phyloP scores from a whole-genome alignment of 2,329 filamentous ascomycete species.

The Aspergillus carbonarius region DNA sequence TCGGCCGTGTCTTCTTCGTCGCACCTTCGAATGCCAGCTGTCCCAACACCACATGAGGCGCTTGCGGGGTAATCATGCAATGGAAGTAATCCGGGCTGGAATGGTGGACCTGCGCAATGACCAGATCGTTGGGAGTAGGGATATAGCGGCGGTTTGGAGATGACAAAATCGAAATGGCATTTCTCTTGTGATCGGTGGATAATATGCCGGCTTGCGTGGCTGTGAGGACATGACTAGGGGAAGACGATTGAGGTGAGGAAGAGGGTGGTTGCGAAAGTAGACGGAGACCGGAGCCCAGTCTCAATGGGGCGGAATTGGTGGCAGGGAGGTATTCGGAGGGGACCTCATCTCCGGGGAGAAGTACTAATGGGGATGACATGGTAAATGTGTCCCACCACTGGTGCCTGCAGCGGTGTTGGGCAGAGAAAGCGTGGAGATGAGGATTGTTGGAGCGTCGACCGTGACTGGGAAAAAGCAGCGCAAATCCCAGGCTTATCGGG shows the following conservation, averaged over 20 bases:
- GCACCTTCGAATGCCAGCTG: conserved; percentile 92
- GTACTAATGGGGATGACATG: conserved; percentile 63
- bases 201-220: conserved; percentile 38
- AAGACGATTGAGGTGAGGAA: conserved; percentile 62
- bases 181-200: conserved; percentile 42
- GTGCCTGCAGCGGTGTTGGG: neutral
- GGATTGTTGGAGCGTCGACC: neutral
- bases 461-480: conserved; percentile 9
- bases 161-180: conserved; percentile 36
- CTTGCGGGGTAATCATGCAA: conserved; percentile 69
- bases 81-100: conserved; percentile 75
- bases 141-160: conserved; percentile 63
- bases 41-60: conserved; percentile 67
- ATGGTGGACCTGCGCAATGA: conserved; percentile 82
- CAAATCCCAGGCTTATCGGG: conserved; percentile 13
- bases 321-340: conserved; percentile 66
- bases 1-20: conserved; percentile 85
- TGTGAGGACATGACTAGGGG: conserved; percentile 43
- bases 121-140: conserved; percentile 76
- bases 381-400: neutral
- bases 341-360: conserved; percentile 80
- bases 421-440: neutral
- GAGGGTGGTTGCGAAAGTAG: conserved; percentile 72
- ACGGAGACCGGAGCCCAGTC: conserved; percentile 79
- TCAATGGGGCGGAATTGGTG: conserved; percentile 65